Base-by-base conservation (phyloP, 2,329 filamentous ascomycete species). In the Rhinocladiella similis region DNA sequence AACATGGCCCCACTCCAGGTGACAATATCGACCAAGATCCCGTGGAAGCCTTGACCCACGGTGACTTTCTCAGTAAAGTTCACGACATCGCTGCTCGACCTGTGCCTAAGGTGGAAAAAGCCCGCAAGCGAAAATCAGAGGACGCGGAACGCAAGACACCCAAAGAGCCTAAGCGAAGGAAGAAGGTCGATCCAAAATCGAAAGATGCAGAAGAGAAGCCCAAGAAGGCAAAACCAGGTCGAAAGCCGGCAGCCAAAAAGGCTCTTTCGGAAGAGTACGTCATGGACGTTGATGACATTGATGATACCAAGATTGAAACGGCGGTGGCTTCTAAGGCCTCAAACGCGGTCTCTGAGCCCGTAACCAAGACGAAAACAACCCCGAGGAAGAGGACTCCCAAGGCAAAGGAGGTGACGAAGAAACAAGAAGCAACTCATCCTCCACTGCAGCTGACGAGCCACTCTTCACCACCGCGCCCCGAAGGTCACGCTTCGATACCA, bases 1-100 rank as follows among this genome's bases (percentile, higher is more conserved):
- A 84, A 67, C 72, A 79, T 50, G 59, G 60, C 41, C 12, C 43
- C 20, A 20, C 53, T 33, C 49, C 50, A 7, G 18, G 19, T 9
- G 49, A 56, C 38, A 13, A 61, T 59, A 48, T 52, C 50, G n/a
- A 66, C 46, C 18, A 57, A 43, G 22, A 18, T 16, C 13, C 50
- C 19, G 27, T 14, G 5, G 49, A 53, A 25, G 36, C 41, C 19
- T 42, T 53, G 50, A 62, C 51, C n/a, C 57, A 63, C 39, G 59
- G 54, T 16, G 62, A 66, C 42, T 61, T 66, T 45, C 49, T 66
- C 1, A 63, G 58, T 29, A 62, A 60, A 39, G 59, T 66, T 22
- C 62, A 64, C 38, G 64, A 60, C 50, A 43, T 64, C 35, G 46
- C 63, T 14, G 52, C 56, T 25, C 50, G 64, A 49, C 60, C 62